Conservation (phyloP, 257 asterid genomes). For the Thymus mandschuricus region DNA sequence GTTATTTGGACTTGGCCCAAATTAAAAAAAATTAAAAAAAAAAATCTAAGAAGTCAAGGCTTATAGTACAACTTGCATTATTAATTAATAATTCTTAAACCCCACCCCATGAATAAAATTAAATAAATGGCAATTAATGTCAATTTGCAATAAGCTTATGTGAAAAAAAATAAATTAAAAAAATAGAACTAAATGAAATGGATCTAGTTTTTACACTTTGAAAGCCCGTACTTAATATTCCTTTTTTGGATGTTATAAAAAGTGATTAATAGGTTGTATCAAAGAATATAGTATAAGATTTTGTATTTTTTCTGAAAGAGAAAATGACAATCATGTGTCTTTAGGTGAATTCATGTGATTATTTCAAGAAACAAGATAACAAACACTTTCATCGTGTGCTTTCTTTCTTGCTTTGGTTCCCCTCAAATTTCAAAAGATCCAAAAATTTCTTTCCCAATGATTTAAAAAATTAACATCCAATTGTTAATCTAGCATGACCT, state of each 20-base stretch:
- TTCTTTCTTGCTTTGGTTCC: not conserved
- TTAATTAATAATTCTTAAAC: not conserved
- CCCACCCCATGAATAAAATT: not conserved
- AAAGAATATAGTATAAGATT: not conserved
- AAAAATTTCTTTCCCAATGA: not conserved
- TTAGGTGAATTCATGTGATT: constrained; percentile 22
- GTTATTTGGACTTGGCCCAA: constrained; percentile 21
- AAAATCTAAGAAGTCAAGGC: not conserved
- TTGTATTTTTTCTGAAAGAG: constrained; percentile 14
- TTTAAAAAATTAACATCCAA: not conserved
- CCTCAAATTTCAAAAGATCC: not conserved
- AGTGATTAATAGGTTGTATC: not conserved
- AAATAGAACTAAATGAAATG: too few species aligned
- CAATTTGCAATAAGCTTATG: not conserved
- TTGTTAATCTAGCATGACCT: too few species aligned
- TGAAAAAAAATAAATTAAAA: too few species aligned
- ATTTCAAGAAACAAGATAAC: constrained; percentile 27
- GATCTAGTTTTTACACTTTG: not conserved
- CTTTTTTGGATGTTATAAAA: not conserved
- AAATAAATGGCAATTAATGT: not conserved
- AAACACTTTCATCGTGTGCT: constrained; percentile 2
- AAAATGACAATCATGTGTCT: constrained; percentile 36
- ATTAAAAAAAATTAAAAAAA: not conserved
- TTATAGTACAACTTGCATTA: not conserved
- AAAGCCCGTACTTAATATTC: constrained; percentile 4